Base-by-base conservation (phyloP, 2,329 filamentous ascomycete species). In the Rutstroemia sp. region DNA sequence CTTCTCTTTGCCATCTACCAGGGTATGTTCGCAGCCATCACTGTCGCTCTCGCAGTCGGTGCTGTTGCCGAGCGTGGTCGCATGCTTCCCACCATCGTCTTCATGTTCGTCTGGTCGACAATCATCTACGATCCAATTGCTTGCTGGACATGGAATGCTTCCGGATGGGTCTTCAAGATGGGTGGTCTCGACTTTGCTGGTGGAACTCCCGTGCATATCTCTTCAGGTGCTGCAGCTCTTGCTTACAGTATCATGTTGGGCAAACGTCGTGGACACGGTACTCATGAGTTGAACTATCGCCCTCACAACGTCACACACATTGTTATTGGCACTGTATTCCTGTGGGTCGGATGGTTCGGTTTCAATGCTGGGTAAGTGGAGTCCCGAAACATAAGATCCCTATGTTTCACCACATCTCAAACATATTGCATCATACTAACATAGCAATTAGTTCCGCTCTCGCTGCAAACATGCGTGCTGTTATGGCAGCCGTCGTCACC, bases 301-400 rank as follows among this genome's bases (percentile, higher is more conserved):
- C 91, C 91, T 9, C 91, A 96, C 76, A 95, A 95, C 66, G 90
- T 95, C 48, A 94, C 90, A 4, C 89, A 95, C 71, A 91, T 96
- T 64, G 90, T 95, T 52, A 87, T 95, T 56, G 91, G 91, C 30
- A 95, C 91, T 3, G 90, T 95, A 48, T 95, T 96, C 74, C 83
- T 96, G 16, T 96, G 91, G 90, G 88, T 95, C 16, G 91, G 91
- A 54, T 96, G 90, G 91, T 95, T 95, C 67, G 91, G 91, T 49
- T 96, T 96, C 82, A 96, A 95, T 66, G 90, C 88, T 50, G 90
- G 90, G 52, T 54, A 54, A 30, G 52, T 54, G n/a, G 19, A 23
- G 52, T 41, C 21, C 18, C n/a, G 52, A 49, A 30, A 49, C 37
- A 48, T 41, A 25, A 25, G 19, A 27, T 54, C n/a, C 12, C 39